These are phyloP conservation scores for Psilocybe sp. DNA, from an alignment of 768 basidiomycete species.

Conservation along the genomic window DNA sequence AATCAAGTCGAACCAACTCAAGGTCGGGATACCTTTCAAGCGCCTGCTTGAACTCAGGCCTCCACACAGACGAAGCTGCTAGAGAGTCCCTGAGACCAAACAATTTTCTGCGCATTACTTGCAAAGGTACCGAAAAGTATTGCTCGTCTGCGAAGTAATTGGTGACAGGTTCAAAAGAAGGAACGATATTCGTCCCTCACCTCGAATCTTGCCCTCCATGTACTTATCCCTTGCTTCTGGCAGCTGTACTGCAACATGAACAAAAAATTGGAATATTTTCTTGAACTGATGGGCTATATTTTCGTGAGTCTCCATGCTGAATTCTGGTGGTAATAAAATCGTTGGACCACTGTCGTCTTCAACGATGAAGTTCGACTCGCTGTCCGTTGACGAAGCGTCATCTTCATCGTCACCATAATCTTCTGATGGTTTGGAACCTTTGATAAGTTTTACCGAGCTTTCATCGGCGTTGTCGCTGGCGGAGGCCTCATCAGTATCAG, in stretches of 20 bases:
- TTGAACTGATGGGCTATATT: slow-evolving; percentile 81
- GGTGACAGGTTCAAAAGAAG: neutral
- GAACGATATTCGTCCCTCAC: slow-evolving; percentile 28
- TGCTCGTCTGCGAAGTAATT: slow-evolving; percentile 39
- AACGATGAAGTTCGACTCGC: slow-evolving; percentile 52
- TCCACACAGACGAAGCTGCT: slow-evolving; percentile 86
- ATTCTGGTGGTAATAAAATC: slow-evolving; percentile 63
- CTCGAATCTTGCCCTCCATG: slow-evolving; percentile 50
- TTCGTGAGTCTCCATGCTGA: slow-evolving; percentile 78
- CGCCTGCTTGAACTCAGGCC: slow-evolving; percentile 58
- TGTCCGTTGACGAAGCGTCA: slow-evolving; percentile 12
- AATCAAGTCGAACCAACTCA: slow-evolving; percentile 47
- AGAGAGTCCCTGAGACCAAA: slow-evolving; percentile 68
- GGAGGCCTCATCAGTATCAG: slow-evolving; percentile 26
- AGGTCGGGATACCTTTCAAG: slow-evolving; percentile 71
- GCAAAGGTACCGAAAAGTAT: slow-evolving; percentile 74
- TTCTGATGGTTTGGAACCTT: slow-evolving; percentile 43
- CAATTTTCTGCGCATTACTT: slow-evolving; percentile 66
- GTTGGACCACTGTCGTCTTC: slow-evolving; percentile 53
- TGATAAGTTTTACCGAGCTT: slow-evolving; percentile 31
- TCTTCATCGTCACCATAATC: slow-evolving; percentile 35
- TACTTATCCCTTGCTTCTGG: slow-evolving; percentile 48
- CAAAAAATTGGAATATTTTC: slow-evolving; percentile 83
- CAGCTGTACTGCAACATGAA: slow-evolving; percentile 70
- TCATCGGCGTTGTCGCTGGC: slow-evolving; percentile 23